These are phyloP conservation scores for Monilinia vaccinii-corymbosi DNA, from an alignment of 2,329 filamentous ascomycete species.

Conservation along the genomic window DNA sequence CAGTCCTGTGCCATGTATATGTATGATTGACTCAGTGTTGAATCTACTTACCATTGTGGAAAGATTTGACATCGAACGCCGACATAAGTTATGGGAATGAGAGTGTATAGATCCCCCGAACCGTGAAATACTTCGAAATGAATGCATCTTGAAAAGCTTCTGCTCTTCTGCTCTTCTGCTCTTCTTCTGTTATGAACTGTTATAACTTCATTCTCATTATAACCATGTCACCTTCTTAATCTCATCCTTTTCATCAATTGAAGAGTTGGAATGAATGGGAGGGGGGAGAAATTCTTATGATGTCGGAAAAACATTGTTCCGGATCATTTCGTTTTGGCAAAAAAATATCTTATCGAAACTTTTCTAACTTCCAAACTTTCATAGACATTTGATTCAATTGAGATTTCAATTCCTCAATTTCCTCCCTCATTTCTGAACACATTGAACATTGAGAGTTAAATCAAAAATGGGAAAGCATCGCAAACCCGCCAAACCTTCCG, in stretches of 20 bases:
- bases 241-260: background rate
- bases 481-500: constrained; percentile 14
- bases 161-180: background rate
- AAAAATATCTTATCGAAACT: constrained; percentile 5
- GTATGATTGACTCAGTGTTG: background rate
- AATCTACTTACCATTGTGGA: background rate
- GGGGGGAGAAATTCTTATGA: background rate
- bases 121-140: background rate
- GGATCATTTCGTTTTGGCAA: background rate
- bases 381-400: background rate
- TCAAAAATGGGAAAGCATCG: constrained; percentile 22
- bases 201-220: background rate
- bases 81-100: background rate
- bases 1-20: background rate
- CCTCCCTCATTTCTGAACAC: background rate
- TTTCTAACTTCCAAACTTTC: background rate
- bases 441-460: background rate
- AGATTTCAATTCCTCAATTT: background rate
- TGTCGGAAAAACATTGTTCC: constrained; percentile 9
- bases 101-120: background rate
- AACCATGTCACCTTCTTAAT: background rate
- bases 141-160: background rate
- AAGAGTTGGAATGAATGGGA: too few relatives aligned
- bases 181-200: too few relatives aligned
- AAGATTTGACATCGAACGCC: background rate